Percentiles rank a stretch among this genome's conserved stretches.
Conservation (phyloP, 2,329 filamentous ascomycete genomes). For the Scedosporium minutisporum region DNA sequence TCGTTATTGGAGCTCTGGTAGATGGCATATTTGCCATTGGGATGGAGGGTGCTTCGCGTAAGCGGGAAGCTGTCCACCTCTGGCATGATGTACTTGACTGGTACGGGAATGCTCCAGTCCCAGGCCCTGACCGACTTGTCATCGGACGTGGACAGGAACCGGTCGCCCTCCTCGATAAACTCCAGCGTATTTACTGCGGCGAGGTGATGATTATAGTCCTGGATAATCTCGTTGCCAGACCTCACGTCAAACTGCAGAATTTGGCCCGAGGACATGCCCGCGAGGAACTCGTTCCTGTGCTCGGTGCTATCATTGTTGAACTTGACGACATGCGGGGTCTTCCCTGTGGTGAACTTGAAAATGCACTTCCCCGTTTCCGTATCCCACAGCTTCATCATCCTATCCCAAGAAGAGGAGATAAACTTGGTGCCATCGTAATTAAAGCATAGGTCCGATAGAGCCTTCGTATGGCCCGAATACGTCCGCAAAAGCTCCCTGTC, state of each 20-base stretch:
- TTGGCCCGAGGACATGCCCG: slow-evolving; percentile 97
- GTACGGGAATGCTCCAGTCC: slow-evolving; percentile 97
- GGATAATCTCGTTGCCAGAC: slow-evolving; percentile 65
- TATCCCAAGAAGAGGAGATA: slow-evolving; percentile 84
- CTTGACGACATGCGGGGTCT: slow-evolving; percentile 87
- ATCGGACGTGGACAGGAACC: slow-evolving; percentile 96
- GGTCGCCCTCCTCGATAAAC: slow-evolving; percentile 86
- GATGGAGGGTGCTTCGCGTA: slow-evolving; percentile 75
- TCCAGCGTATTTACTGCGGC: slow-evolving; percentile 97
- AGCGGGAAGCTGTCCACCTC: slow-evolving; percentile 98
- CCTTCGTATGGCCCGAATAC: slow-evolving; percentile 85
- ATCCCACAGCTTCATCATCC: slow-evolving; percentile 96
- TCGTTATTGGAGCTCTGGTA: slow-evolving; percentile 94
- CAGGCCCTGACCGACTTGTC: slow-evolving; percentile 93
- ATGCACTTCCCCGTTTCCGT: slow-evolving; percentile 88
- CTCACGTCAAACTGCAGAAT: slow-evolving; percentile 94
- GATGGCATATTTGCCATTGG: slow-evolving; percentile 85
- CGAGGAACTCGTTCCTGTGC: slow-evolving; percentile 80
- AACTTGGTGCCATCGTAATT: slow-evolving; percentile 75
- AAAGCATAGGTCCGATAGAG: slow-evolving; percentile 83
- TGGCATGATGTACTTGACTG: slow-evolving; percentile 87
- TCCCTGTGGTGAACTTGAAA: slow-evolving; percentile 82
- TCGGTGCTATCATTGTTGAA: slow-evolving; percentile 84
- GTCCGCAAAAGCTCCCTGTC: slow-evolving; percentile 78
- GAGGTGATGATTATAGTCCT: slow-evolving; percentile 97